Evolutionary conservation across 768 basidiomycete genomes (phyloP).

Genomic region (Paxillus involutus): DNA sequence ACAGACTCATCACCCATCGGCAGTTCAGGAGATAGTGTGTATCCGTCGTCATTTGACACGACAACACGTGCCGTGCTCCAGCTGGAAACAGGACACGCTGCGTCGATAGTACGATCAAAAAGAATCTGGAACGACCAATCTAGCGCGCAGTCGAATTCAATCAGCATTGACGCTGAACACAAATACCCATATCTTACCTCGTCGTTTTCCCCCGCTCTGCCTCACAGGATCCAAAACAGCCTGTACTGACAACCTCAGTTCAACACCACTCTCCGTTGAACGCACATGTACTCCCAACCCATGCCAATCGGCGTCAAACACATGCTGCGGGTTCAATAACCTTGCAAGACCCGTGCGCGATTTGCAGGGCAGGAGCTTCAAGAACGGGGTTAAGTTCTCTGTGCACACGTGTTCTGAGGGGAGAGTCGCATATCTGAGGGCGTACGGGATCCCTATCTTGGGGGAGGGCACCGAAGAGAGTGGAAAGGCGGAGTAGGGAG

Average conservation of each 20-base stretch:
- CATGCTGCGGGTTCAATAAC: slow-evolving; percentile 78
- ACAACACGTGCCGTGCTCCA: slow-evolving; percentile 54
- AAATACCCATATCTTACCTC: slow-evolving; percentile 44
- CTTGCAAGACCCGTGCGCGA: slow-evolving; percentile 79
- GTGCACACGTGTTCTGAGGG: slow-evolving; percentile 93
- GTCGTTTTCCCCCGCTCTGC: slow-evolving; percentile 43
- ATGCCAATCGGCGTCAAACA: slow-evolving; percentile 93
- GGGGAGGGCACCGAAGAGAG: slow-evolving; percentile 55
- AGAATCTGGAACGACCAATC: slow-evolving; percentile 75
- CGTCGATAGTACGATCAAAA: slow-evolving; percentile 66
- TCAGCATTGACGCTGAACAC: slow-evolving; percentile 1
- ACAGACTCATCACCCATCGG: slow-evolving; percentile 29
- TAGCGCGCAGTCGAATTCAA: slow-evolving; percentile 23
- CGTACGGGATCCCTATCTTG: slow-evolving; percentile 38
- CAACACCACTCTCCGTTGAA: slow-evolving; percentile 59
- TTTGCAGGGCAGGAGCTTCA: slow-evolving; percentile 94
- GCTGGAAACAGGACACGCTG: slow-evolving; percentile 67
- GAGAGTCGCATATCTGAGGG: slow-evolving; percentile 72
- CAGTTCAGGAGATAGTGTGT: slow-evolving; percentile 55
- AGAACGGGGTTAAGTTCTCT: slow-evolving; percentile 94
- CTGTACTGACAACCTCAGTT: slow-evolving; percentile 69
- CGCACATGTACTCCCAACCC: slow-evolving; percentile 79
- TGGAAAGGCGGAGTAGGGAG: slow-evolving; percentile 62
- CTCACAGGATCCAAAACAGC: slow-evolving; percentile 80
- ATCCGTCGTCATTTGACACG: slow-evolving; percentile 42